Base-by-base conservation (phyloP, 1,139 yeast species). In the Geotrichum citri-aurantii region DNA sequence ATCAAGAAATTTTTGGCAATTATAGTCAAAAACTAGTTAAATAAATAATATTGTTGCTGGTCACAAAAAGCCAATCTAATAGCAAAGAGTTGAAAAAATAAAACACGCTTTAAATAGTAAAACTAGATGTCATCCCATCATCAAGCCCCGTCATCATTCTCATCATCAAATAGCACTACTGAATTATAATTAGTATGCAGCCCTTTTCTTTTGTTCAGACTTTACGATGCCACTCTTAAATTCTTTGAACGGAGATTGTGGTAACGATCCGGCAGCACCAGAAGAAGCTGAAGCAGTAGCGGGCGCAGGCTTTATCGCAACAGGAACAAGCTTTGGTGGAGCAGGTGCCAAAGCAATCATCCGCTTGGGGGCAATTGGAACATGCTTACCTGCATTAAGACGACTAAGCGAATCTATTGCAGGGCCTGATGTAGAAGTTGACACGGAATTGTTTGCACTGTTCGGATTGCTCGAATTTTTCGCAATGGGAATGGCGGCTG, bases 331-430 rank as follows among this genome's bases (percentile, higher is more conserved):
- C 40, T 44, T 46, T 17, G 40, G 44, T 23, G 53, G 57, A 3
- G 51, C 54, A 0, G 68, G 69, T 2, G 68, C 70, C 48, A 65
- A 50, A 3, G 66, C 62, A 6, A 67, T 63, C 48, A 65, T 64
- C 27, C 67, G 64, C 55, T 67, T 68, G 4, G 70, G 70, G 2
- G 71, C 71, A 40, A 68, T 66, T 1, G 68, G 68, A 3, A 67
- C 66, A 24, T 62, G 66, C 53, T 63, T 59, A 40, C 19, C 47
- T 6, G 55, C 2, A n/a, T 37, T 37, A n/a, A n/a, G 19, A 19
- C 37, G 23, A 14, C 50, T 24, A 19, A 46, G 23, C 2, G 54
- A 44, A n/a, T 49, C 53, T 24, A 49, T 37, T 19, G 49, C 48
- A 12, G 59, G n/a, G 1, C 55, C 52, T 6, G 59, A 37, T 7